A percentile compares a stretch with the other conserved stretches of the same genome.
phyloP scores from a whole-genome alignment of 192 early-diverging fungal species.

The Linnemannia zychae region DNA sequence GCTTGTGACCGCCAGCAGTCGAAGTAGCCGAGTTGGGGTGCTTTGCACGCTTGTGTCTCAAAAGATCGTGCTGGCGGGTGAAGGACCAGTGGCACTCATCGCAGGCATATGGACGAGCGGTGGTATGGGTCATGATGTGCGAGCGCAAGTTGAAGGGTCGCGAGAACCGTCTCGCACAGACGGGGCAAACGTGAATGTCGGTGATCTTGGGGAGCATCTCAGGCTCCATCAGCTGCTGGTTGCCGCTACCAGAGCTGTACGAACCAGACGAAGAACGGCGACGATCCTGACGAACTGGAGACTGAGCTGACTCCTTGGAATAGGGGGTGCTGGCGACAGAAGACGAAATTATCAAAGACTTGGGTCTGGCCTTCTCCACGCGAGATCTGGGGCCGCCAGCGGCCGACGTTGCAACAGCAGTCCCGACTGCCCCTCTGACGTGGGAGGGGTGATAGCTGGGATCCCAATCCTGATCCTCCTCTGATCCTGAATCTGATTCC shows the following conservation, averaged over 20 bases:
- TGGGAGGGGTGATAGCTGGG: constrained; percentile 21
- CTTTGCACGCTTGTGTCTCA: constrained; percentile 73
- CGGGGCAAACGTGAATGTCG: constrained; percentile 52
- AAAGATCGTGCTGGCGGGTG: constrained; percentile 92
- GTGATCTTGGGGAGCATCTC: constrained; percentile 40
- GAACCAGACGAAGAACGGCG: constrained; percentile 43
- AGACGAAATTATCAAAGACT: constrained; percentile 23
- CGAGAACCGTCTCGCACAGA: constrained; percentile 65
- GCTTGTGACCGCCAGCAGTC: background rate
- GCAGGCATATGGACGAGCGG: constrained; percentile 81
- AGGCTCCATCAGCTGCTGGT: constrained; percentile 33
- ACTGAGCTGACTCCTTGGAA: constrained; percentile 10
- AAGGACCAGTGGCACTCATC: constrained; percentile 82
- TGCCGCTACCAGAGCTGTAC: constrained; percentile 21
- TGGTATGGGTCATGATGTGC: constrained; percentile 81
- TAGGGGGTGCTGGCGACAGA: constrained; percentile 14
- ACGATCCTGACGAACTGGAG: constrained; percentile 47
- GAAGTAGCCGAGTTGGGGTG: constrained; percentile 22
- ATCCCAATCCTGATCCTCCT: constrained; percentile 22
- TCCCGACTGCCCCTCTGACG: background rate
- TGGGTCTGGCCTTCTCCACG: constrained; percentile 14
- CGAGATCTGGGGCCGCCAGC: background rate
- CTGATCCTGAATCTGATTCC: constrained; percentile 42
- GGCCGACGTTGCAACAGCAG: constrained; percentile 4
- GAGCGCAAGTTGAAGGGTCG: constrained; percentile 84